phyloP scores from a whole-genome alignment of 2,329 filamentous ascomycete species.

The Ampelomyces quisqualis region DNA sequence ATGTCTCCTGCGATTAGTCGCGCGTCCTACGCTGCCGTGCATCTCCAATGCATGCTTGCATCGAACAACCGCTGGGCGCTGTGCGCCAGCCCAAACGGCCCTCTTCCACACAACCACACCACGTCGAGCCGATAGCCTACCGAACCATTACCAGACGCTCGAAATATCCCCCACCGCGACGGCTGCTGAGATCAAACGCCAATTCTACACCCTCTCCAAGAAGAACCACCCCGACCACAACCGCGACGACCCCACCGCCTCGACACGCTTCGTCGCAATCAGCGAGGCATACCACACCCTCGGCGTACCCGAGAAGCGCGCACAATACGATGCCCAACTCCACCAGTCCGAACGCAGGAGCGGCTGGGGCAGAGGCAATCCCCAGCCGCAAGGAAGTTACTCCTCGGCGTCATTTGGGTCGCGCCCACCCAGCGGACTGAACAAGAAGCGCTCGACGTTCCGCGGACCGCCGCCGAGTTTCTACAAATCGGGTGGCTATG shows the following conservation, averaged over 20 bases:
- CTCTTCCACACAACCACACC: constrained; percentile 51
- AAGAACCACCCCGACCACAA: constrained; percentile 91
- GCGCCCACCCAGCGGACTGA: constrained; percentile 78
- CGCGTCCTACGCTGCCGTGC: constrained; percentile 12
- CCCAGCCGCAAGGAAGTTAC: constrained; percentile 57
- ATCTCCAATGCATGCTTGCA: constrained; percentile 21
- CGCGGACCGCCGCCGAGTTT: constrained; percentile 87
- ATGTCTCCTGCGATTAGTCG: constrained; percentile 16
- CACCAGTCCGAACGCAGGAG: constrained; percentile 39
- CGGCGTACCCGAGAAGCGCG: constrained; percentile 70
- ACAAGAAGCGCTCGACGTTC: constrained; percentile 72
- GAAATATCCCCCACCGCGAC: constrained; percentile 70
- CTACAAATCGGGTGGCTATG: constrained; percentile 80
- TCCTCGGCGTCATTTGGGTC: constrained; percentile 63
- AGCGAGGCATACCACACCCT: constrained; percentile 81
- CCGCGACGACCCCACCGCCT: constrained; percentile 69
- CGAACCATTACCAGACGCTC: constrained; percentile 81
- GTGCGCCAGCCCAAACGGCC: constrained; percentile 3
- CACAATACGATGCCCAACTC: constrained; percentile 75
- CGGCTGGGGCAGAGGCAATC: constrained; percentile 37
- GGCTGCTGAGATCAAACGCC: constrained; percentile 79
- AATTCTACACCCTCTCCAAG: constrained; percentile 91
- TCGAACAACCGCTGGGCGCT: constrained; percentile 10
- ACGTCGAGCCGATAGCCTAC: constrained; percentile 40
- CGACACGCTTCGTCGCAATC: constrained; percentile 76